Conservation (phyloP, 345 rosid genomes). For the Dipteronia sinensis region DNA sequence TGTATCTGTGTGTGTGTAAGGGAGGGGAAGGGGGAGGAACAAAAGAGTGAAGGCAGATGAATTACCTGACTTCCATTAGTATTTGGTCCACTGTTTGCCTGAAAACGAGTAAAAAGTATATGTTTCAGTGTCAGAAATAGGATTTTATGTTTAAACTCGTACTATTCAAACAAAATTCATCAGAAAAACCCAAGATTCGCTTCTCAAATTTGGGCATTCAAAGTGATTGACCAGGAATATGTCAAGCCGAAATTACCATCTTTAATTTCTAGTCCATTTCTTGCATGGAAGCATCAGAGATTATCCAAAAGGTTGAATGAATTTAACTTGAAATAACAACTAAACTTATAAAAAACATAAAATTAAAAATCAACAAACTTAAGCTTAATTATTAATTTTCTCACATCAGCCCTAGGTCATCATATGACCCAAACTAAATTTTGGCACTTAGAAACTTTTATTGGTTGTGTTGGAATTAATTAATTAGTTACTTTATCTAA, state of each 20-base stretch:
- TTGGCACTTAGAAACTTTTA: not conserved
- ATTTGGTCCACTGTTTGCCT: slow-evolving; percentile 93
- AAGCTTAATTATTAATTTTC: not conserved
- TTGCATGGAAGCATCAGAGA: slow-evolving; percentile 4
- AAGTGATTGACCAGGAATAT: not conserved
- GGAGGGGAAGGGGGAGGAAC: not conserved
- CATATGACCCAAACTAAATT: not conserved
- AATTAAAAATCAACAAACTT: not conserved
- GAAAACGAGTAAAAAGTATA: slow-evolving; percentile 29
- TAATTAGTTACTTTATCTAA: too few species aligned
- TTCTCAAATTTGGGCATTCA: slow-evolving; percentile 3
- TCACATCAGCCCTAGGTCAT: not conserved
- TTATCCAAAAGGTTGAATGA: not conserved
- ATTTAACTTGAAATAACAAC: not conserved
- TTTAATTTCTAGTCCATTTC: not conserved
- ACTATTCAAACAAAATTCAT: not conserved
- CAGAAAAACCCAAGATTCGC: not conserved
- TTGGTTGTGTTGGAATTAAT: not conserved
- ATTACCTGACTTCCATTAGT: slow-evolving; percentile 91
- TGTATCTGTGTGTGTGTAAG: not conserved
- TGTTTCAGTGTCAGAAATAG: not conserved
- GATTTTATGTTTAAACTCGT: not conserved
- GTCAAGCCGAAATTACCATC: not conserved
- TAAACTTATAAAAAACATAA: not conserved
- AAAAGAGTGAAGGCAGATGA: not conserved